Evolutionary conservation across 176 grass and related monocot genomes (phyloP).

Genomic region (Poa pratensis): DNA sequence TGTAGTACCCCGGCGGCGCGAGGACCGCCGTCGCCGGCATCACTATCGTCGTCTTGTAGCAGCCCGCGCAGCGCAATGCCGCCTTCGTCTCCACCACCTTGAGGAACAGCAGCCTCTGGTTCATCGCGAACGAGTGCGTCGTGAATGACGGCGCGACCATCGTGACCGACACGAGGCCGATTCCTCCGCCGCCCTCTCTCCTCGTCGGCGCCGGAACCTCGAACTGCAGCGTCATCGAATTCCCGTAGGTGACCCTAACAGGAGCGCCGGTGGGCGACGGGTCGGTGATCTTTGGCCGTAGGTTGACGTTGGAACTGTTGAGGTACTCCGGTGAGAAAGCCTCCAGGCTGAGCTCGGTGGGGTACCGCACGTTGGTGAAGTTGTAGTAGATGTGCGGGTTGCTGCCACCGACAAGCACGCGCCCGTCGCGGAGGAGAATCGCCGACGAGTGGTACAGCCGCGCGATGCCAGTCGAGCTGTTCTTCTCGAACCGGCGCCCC

Average conservation of each 20-base stretch:
- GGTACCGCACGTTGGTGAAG: constrained; percentile 63
- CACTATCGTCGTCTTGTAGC: constrained; percentile 30
- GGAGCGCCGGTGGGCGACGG: constrained; percentile 30
- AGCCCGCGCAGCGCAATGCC: background rate
- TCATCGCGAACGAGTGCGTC: constrained; percentile 87
- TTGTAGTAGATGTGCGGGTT: constrained; percentile 82
- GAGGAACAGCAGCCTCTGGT: constrained; percentile 73
- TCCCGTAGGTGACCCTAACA: constrained; percentile 30
- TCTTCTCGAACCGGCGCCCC: constrained; percentile 56
- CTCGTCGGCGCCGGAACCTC: background rate
- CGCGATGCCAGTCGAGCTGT: constrained; percentile 48
- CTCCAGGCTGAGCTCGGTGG: constrained; percentile 81
- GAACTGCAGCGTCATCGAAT: constrained; percentile 49
- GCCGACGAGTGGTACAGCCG: constrained; percentile 71
- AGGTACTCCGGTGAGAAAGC: constrained; percentile 80
- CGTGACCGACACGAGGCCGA: constrained; percentile 41
- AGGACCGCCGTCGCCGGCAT: constrained; percentile 54
- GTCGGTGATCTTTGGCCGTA: constrained; percentile 50
- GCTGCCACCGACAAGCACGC: constrained; percentile 73
- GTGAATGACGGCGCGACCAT: constrained; percentile 76
- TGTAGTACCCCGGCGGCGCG: constrained; percentile 85
- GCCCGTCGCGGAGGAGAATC: constrained; percentile 68
- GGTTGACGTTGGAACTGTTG: constrained; percentile 39
- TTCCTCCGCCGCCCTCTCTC: background rate
- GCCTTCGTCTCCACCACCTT: constrained; percentile 23